Conservation (phyloP, 805 yeast species). For the Starmerella kuoi region DNA sequence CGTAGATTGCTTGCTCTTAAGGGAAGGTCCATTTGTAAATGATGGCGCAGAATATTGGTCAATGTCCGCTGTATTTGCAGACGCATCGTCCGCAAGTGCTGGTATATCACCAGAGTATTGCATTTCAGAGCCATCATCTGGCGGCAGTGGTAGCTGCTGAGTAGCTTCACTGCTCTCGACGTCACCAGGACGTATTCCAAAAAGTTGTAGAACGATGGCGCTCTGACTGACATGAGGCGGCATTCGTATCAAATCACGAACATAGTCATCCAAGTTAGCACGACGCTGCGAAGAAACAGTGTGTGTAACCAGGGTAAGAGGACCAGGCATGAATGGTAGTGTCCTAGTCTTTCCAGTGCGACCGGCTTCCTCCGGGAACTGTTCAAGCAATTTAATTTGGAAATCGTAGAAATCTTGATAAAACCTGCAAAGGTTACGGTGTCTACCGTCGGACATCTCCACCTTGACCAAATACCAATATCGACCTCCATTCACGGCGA, state of each 20-base stretch:
- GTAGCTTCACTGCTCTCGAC: conserved; percentile 33
- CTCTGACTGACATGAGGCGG: conserved; percentile 68
- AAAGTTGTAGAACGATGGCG: conserved; percentile 54
- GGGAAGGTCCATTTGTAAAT: neutral
- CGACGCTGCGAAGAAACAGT: conserved; percentile 45
- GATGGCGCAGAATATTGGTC: too few relatives aligned
- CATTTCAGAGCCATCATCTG: conserved; percentile 6
- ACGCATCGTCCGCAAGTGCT: conserved; percentile 1
- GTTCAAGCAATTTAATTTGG: conserved; percentile 69
- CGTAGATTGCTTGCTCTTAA: neutral
- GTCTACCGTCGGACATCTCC: conserved; percentile 52
- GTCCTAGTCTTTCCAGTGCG: conserved; percentile 65
- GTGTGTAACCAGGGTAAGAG: conserved; percentile 82
- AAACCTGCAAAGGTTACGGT: conserved; percentile 65
- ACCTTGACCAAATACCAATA: conserved; percentile 77
- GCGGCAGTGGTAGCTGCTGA: conserved; percentile 30
- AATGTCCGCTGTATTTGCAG: neutral
- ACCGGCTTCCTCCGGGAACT: conserved; percentile 89
- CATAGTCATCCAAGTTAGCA: conserved; percentile 44
- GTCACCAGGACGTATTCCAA: conserved; percentile 56
- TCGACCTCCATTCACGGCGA: conserved; percentile 69
- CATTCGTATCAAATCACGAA: conserved; percentile 48
- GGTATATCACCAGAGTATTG: conserved; percentile 16
- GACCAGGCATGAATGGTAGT: conserved; percentile 93
- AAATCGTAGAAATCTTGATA: conserved; percentile 94